Conservation (phyloP, 2,329 filamentous ascomycete species). For the Aspergillus udagawae region DNA sequence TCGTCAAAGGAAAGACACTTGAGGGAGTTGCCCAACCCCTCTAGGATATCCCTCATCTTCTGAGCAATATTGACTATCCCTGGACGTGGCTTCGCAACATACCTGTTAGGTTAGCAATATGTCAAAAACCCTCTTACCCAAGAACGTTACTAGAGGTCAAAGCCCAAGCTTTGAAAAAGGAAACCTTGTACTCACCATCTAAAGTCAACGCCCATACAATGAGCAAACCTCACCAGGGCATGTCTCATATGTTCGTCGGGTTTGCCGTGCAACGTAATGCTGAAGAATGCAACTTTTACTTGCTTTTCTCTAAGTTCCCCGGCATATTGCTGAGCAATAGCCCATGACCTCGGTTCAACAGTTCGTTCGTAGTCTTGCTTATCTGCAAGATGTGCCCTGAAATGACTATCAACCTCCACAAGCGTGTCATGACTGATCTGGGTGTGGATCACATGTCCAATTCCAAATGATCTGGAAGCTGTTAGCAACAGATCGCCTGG, state of each 20-base stretch:
- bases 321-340: slow-evolving; percentile 58
- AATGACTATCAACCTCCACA: slow-evolving; percentile 64
- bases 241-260: slow-evolving; percentile 74
- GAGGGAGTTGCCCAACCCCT: slow-evolving; percentile 64
- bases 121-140: too few species aligned
- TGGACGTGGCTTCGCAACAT: slow-evolving; percentile 70
- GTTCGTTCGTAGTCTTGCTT: slow-evolving; percentile 55
- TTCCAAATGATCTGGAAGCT: slow-evolving; percentile 59
- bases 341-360: slow-evolving; percentile 58
- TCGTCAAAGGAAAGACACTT: slow-evolving; percentile 59
- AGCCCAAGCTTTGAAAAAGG: background rate
- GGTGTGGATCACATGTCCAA: slow-evolving; percentile 63
- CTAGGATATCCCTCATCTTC: slow-evolving; percentile 79
- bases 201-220: slow-evolving; percentile 60
- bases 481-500: background rate
- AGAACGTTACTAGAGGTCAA: too few species aligned
- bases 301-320: slow-evolving; percentile 57
- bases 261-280: slow-evolving; percentile 69
- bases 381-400: slow-evolving; percentile 55
- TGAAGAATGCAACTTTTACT: slow-evolving; percentile 70
- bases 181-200: slow-evolving; percentile 57
- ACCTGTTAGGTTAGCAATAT: slow-evolving; percentile 32
- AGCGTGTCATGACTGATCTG: slow-evolving; percentile 59
- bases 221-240: slow-evolving; percentile 65
- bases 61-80: slow-evolving; percentile 76